Percentiles rank a stretch among this genome's conserved stretches.
phyloP scores from a whole-genome alignment of 2,329 filamentous ascomycete species.

The Ilyonectria mors-panacis region DNA sequence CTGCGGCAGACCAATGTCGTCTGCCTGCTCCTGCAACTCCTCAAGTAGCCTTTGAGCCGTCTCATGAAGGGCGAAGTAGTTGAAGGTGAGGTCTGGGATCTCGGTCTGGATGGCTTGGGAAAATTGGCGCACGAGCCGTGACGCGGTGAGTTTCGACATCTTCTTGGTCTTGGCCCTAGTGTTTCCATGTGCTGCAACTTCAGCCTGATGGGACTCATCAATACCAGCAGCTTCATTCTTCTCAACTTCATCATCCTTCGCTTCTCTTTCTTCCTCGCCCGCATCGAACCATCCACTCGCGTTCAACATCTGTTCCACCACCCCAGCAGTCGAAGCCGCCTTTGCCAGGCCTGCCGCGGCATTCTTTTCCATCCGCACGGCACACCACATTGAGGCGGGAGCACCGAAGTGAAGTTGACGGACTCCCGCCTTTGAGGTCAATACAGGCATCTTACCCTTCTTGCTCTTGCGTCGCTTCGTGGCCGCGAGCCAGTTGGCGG shows the following conservation, averaged over 20 bases:
- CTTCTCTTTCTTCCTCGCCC: background rate
- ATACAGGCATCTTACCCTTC: background rate
- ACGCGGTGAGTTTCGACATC: background rate
- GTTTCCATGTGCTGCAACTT: background rate
- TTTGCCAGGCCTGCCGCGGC: background rate
- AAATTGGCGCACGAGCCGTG: constrained; percentile 3
- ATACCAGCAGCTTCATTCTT: background rate
- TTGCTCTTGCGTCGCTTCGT: constrained; percentile 4
- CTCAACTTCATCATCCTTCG: background rate
- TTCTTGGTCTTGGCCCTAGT: background rate
- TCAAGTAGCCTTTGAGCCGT: background rate
- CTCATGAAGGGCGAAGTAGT: background rate
- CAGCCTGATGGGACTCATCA: background rate
- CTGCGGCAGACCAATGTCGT: background rate
- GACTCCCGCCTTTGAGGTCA: background rate
- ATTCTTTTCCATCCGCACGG: background rate
- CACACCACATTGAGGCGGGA: background rate
- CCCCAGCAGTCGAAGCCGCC: background rate
- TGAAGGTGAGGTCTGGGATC: background rate
- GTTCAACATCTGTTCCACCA: constrained; percentile 7
- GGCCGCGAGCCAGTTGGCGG: constrained; percentile 1
- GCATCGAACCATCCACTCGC: constrained; percentile 1
- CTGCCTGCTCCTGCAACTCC: background rate
- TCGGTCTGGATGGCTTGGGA: background rate
- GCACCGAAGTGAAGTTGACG: constrained; percentile 4